Base-by-base conservation (phyloP, 2,329 filamentous ascomycete species). In the Epichloe gansuensis region DNA sequence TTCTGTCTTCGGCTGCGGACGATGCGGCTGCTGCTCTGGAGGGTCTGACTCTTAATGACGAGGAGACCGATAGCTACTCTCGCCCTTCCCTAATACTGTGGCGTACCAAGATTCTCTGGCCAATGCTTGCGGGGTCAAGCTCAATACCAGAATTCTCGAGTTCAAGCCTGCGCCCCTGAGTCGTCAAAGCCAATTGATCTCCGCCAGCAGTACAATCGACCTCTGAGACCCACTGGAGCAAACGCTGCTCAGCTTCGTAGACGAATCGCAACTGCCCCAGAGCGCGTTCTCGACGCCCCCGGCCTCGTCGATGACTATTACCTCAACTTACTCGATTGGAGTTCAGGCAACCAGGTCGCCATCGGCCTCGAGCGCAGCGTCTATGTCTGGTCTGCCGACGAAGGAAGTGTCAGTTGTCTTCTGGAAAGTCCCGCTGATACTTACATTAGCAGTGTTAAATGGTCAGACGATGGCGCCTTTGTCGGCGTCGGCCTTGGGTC, bases 271-370 rank as follows among this genome's bases (percentile, higher is more conserved):
- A 96, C 93, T 7, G 90, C 91, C 12, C 93, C 93, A 11, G 93
- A 98, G 72, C 88, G 93, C 58, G 93, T 98, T 13, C 81, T 98
- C 28, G 93, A 98, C 70, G 93, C 93, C 4, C 93, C 93, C 5
- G 93, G 91, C 52, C 82, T 98, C 51, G 86, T 97, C 56, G 93
- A 98, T 64, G 93, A 98, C 74, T 98, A 97, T 79, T 98, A 98
- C 70, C 86, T 98, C 62, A 98, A 98, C 76, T 79, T 98, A 41
- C 82, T 98, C 28, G 93, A 98, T 75, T 98, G 93, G 93, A 95
- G 91, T 66, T 93, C 90, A 6, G 85, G 87, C 55, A 98, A 98
- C 76, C 93, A 98, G 71, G 91, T 98, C 52, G 93, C 93, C 48
- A 97, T 98, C 66, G 93, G 91, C 53, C 82, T 98, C 12, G 93